Conservation (phyloP, 352 stramenopile species). For the Phytophthora sp. region DNA sequence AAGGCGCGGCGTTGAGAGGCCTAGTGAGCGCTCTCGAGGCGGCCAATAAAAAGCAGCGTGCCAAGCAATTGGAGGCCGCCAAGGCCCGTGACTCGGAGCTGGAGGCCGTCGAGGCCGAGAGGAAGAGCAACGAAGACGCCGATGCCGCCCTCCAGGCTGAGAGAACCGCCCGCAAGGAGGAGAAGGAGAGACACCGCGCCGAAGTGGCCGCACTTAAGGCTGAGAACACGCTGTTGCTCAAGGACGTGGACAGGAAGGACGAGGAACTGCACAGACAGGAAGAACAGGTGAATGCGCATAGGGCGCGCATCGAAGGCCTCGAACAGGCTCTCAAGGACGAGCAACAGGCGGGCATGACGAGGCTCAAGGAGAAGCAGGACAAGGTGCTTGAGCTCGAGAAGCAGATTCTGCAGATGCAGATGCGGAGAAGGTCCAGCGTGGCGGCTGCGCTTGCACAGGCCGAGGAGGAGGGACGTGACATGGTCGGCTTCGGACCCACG, state of each 20-base stretch:
- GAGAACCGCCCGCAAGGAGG: constrained; percentile 32
- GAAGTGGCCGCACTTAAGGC: constrained; percentile 72
- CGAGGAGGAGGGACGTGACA: constrained; percentile 42
- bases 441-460: constrained; percentile 48
- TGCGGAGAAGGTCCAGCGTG: constrained; percentile 54
- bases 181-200: constrained; percentile 50
- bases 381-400: constrained; percentile 63
- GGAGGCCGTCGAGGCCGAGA: constrained; percentile 34
- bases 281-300: constrained; percentile 71
- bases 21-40: constrained; percentile 80
- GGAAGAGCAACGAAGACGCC: constrained; percentile 44
- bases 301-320: constrained; percentile 62
- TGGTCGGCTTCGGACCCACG: constrained; percentile 55
- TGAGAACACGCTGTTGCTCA: constrained; percentile 76
- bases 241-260: constrained; percentile 79
- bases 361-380: constrained; percentile 80
- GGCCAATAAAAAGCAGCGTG: constrained; percentile 84
- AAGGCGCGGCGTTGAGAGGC: constrained; percentile 70
- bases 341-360: constrained; percentile 66
- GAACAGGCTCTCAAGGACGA: constrained; percentile 66
- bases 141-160: constrained; percentile 49
- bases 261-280: constrained; percentile 63
- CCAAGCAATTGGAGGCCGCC: constrained; percentile 62
- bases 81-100: constrained; percentile 37
- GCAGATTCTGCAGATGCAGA: constrained; percentile 68